These are phyloP conservation scores for Clarireedia hainanense DNA, from an alignment of 2,329 filamentous ascomycete species.

Conservation along the genomic window DNA sequence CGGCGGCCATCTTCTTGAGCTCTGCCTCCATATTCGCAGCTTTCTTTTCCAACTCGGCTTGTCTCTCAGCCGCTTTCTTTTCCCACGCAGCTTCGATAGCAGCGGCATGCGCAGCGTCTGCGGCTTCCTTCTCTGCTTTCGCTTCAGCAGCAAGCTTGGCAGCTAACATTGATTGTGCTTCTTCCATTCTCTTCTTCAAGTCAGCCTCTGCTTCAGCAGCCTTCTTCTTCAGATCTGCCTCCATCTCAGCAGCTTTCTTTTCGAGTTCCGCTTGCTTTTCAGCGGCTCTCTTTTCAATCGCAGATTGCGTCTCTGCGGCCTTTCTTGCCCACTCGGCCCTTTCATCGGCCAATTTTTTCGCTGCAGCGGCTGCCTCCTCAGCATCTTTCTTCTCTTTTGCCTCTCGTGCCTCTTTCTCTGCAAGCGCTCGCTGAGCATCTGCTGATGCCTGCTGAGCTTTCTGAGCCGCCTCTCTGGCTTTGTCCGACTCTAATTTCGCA, in stretches of 20 bases:
- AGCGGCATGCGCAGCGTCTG: constrained; percentile 3
- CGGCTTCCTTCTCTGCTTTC: constrained; percentile 14
- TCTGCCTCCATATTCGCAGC: constrained; percentile 30
- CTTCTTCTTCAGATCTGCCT: constrained; percentile 10
- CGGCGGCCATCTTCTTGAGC: constrained; percentile 29
- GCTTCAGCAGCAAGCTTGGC: constrained; percentile 10
- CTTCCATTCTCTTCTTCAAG: constrained; percentile 17
- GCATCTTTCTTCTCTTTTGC: constrained; percentile 17
- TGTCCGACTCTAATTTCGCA: constrained; percentile 32
- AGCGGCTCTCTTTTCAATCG: constrained; percentile 15
- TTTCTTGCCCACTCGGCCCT: constrained; percentile 34
- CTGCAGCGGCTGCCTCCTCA: constrained; percentile 33
- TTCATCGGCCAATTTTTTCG: constrained; percentile 35
- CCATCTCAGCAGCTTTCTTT: constrained; percentile 6
- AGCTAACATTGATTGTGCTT: constrained; percentile 9
- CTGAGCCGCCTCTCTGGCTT: constrained; percentile 33
- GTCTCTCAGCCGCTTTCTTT: constrained; percentile 17
- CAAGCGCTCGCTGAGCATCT: constrained; percentile 36
- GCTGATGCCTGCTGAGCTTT: constrained; percentile 13
- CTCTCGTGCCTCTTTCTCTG: constrained; percentile 32
- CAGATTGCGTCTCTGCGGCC: constrained; percentile 36
- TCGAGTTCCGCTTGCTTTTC: neutral
- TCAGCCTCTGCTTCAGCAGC: constrained; percentile 15
- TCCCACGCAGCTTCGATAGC: constrained; percentile 13
- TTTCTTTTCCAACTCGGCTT: constrained; percentile 27